Conservation (phyloP, 805 yeast genomes). For the Wickerhamomyces subpelliculosus region DNA sequence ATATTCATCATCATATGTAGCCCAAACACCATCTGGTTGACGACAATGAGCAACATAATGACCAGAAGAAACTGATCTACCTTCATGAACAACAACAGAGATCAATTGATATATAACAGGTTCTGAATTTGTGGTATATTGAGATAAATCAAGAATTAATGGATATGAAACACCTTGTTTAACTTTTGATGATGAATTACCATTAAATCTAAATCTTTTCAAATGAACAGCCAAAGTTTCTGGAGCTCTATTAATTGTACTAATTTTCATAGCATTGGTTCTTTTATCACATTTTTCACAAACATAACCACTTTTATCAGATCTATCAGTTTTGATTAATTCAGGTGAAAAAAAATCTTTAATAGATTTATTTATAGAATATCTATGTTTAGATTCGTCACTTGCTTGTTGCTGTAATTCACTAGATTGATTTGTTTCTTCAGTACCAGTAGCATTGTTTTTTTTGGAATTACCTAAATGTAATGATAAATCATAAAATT, state of each 20-base stretch:
- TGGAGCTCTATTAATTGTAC: conserved; percentile 74
- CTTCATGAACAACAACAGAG: conserved; percentile 90
- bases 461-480: conserved; percentile 40
- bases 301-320: conserved; percentile 69
- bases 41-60: conserved; percentile 88
- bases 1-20: conserved; percentile 89
- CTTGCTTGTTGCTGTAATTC: conserved; percentile 3
- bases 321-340: conserved; percentile 57
- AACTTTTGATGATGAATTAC: conserved; percentile 72
- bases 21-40: conserved; percentile 92
- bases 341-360: conserved; percentile 82
- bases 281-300: conserved; percentile 81
- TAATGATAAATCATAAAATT: conserved; percentile 85
- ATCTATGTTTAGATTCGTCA: conserved; percentile 29
- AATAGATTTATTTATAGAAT: conserved; percentile 69
- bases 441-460: conserved; percentile 7
- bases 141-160: conserved; percentile 63
- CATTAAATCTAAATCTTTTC: conserved; percentile 86
- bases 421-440: neutral
- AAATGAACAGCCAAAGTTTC: conserved; percentile 83
- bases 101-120: conserved; percentile 63
- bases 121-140: conserved; percentile 41
- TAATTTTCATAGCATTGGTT: conserved; percentile 71
- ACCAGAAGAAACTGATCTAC: conserved; percentile 86
- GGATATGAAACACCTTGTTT: conserved; percentile 83